Conservation (phyloP, 345 rosid genomes). For the Carallia brachiata region DNA sequence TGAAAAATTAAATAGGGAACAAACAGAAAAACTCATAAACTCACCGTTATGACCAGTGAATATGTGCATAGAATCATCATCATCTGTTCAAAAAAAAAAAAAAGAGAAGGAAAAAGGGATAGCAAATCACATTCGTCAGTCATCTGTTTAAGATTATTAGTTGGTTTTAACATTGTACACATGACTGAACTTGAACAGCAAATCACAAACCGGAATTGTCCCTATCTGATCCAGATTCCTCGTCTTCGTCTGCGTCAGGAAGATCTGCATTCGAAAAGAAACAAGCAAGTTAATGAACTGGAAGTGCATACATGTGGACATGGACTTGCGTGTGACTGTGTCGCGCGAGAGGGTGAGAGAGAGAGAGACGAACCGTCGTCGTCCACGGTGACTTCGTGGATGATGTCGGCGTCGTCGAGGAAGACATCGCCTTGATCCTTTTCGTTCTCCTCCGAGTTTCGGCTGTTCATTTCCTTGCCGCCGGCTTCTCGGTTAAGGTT, state of each 20-base stretch:
- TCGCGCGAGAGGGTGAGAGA: neutral
- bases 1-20: neutral
- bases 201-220: slow-evolving; percentile 20
- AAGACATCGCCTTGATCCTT: slow-evolving; percentile 40
- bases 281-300: neutral
- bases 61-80: slow-evolving; percentile 83
- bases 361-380: slow-evolving; percentile 54
- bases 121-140: neutral
- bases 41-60: slow-evolving; percentile 88
- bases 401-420: slow-evolving; percentile 70
- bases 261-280: slow-evolving; percentile 44
- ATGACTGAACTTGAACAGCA: neutral
- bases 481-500: too few relatives aligned
- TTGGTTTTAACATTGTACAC: neutral
- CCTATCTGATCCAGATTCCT: slow-evolving; percentile 39
- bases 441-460: slow-evolving; percentile 14
- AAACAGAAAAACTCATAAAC: neutral
- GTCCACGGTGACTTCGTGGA: slow-evolving; percentile 64
- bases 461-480: neutral
- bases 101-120: neutral
- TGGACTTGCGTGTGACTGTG: too few relatives aligned
- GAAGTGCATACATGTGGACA: neutral
- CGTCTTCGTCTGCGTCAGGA: slow-evolving; percentile 64
- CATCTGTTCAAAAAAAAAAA: slow-evolving; percentile 38
- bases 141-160: too few relatives aligned